Evolutionary conservation across 2,329 filamentous ascomycete species (phyloP), one percentile per base, ranked within the genome.

Genomic region (Fusarium ambrosium): DNA sequence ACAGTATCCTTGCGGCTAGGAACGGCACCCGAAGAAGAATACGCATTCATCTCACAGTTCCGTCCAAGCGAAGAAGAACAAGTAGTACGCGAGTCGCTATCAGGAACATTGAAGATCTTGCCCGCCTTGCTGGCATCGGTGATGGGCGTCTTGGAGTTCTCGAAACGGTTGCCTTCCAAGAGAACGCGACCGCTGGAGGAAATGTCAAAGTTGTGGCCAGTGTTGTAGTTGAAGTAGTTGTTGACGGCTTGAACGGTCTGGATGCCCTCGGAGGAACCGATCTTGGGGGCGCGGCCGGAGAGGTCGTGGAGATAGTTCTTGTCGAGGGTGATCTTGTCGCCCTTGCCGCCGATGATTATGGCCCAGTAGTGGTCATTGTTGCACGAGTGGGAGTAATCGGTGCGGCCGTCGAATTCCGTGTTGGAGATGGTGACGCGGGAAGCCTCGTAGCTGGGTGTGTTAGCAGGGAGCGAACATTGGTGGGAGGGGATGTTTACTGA

Each of bases 341-440:
- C 85, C 22, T 77, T 78, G 11, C 81, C 80, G 11, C 83, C 85
- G 43, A 80, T 78, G 70, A 87, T 81, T 63, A 86, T 79, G 11
- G 79, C 81, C 85, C 85, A 87, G 80, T 87, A 87, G 73, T 86
- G 84, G 59, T 86, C 79, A 41, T 76, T 78, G 70, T 87, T 84
- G 77, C 85, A 87, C 27, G 79, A 80, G 13, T 84, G 80, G 3
- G 84, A 86, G 72, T 81, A 84, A 43, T 73, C 79, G 3, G 85
- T 86, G 4, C 72, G 66, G 13, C 85, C 85, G 63, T 87, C 82
- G 66, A 87, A 83, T 48, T 85, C 84, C 75, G 79, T 84, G 81
- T 87, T 87, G 22, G 84, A 85, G 68, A 87, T 80, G n/a, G 85
- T 86, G 2, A 86, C 81, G 67, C 81, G 81, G 27, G 81, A 73